Evolutionary conservation across 371 early-diverging fungal genomes (phyloP), one percentile per base, ranked within the genome.

Genomic region (Rhizopus delemar): DNA sequence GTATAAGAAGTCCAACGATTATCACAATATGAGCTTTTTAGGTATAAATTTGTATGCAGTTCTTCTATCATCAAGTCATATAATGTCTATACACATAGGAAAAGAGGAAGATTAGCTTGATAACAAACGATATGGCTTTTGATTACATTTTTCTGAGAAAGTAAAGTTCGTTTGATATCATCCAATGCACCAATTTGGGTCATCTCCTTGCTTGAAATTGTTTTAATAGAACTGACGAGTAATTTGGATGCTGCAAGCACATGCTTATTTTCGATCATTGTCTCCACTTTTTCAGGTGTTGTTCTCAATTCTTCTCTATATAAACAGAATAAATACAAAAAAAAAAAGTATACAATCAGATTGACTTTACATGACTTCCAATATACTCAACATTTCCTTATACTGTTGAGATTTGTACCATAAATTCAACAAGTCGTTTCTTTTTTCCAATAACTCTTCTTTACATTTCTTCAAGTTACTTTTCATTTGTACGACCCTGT

Each of bases 31-130:
- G 83, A 75, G 55, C 88, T 94, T 66, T 95, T 96, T 7, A 97
- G 74, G 73, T 97, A 97, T 4, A 96, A 60, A 70, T 96, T 95
- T 63, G 88, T 93, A 60, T 95, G 94, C 8, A 97, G 79, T 63
- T 97, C 96, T 59, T 95, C 96, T 51, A 94, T 85, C 5, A 96
- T 68, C 8, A 84, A 69, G 57, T 95, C 94, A 46, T 90, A 85
- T 22, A 94, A 56, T 2, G 74, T 68, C 91, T 91, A 73, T 22
- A 1, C 22, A 2, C 2, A 22, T 22, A 22, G 0, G 22, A 22
- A 22, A 22, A 22, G 22, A 22, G 22, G 22, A 22, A 22, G 22
- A 22, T 22, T 22, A 22, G 22, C 22, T 22, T 22, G 12, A 32
- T 13, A 12, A 33, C 12, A 45, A 31, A 33, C 2, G 32, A 8